phyloP scores from a whole-genome alignment of 352 stramenopile species.

The Globisporangium spiculum region DNA sequence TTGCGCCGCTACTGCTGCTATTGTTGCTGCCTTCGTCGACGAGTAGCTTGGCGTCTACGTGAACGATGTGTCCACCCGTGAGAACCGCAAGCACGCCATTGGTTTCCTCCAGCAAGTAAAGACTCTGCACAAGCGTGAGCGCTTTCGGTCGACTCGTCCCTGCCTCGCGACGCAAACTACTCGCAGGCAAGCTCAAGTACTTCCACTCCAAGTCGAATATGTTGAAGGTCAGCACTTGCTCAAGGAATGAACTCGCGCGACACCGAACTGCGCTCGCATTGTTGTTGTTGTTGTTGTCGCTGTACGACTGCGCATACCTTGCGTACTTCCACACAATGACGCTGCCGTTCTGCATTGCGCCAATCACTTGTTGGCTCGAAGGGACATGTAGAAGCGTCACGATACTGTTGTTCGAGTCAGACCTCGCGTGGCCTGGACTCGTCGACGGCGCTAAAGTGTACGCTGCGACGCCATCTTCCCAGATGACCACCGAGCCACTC shows the following conservation, averaged over 20 bases:
- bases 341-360: constrained; percentile 30
- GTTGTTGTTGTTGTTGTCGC: neutral
- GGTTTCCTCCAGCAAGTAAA: constrained; percentile 24
- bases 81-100: constrained; percentile 24
- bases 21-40: neutral
- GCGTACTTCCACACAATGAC: constrained; percentile 37
- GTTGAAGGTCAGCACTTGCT: constrained; percentile 19
- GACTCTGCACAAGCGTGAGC: constrained; percentile 5
- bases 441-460: constrained; percentile 30
- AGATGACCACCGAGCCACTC: constrained; percentile 49
- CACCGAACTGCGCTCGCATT: constrained; percentile 14
- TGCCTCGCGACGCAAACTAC: neutral
- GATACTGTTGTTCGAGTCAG: constrained; percentile 18
- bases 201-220: constrained; percentile 20
- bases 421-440: neutral
- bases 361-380: constrained; percentile 40
- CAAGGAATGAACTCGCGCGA: constrained; percentile 32
- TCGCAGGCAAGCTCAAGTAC: constrained; percentile 6
- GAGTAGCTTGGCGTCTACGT: constrained; percentile 18
- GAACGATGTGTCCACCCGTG: constrained; percentile 17
- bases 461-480: constrained; percentile 49
- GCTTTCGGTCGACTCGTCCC: neutral
- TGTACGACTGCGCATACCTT: neutral
- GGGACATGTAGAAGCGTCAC: constrained; percentile 36
- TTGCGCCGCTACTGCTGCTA: neutral